A percentile compares a stretch with the other conserved stretches of the same genome.
These are phyloP conservation scores for Penicillium desertorum DNA, from an alignment of 495 filamentous ascomycete genomes.

Conservation along the genomic window DNA sequence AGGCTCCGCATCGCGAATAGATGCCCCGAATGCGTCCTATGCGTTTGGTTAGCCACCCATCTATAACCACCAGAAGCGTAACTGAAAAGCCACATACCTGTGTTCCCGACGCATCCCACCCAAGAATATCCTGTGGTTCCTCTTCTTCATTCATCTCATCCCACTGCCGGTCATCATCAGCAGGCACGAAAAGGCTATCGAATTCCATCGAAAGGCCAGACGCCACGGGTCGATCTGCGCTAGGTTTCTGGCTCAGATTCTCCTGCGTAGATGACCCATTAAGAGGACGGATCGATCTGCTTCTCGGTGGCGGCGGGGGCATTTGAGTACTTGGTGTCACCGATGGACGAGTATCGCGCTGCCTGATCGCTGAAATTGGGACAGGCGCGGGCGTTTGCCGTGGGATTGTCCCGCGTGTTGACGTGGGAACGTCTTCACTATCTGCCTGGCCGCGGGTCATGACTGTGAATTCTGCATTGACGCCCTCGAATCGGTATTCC, in stretches of 20 bases:
- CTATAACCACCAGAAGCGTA: neutral
- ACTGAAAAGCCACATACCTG: slow-evolving; percentile 26
- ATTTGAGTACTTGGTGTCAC: slow-evolving; percentile 26
- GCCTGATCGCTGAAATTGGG: slow-evolving; percentile 24
- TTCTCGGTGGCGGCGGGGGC: slow-evolving; percentile 35
- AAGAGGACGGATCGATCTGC: slow-evolving; percentile 37
- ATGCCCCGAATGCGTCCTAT: slow-evolving; percentile 38
- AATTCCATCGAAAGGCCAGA: slow-evolving; percentile 57
- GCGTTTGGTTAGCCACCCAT: slow-evolving; percentile 7
- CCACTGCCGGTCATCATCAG: slow-evolving; percentile 75
- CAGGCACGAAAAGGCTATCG: slow-evolving; percentile 76
- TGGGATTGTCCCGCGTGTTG: slow-evolving; percentile 32
- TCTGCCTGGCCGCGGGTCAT: slow-evolving; percentile 88
- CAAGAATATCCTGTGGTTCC: slow-evolving; percentile 69
- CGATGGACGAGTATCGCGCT: slow-evolving; percentile 1
- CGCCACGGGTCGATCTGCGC: slow-evolving; percentile 51
- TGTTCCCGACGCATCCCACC: slow-evolving; percentile 75
- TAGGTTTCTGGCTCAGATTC: slow-evolving; percentile 26
- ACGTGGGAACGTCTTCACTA: slow-evolving; percentile 38
- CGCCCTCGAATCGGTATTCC: slow-evolving; percentile 69
- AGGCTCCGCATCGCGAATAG: slow-evolving; percentile 30
- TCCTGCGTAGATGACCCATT: slow-evolving; percentile 38
- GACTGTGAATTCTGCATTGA: slow-evolving; percentile 82
- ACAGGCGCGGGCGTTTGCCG: slow-evolving; percentile 31
- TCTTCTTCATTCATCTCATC: slow-evolving; percentile 75